Base-by-base conservation (phyloP, 2,329 filamentous ascomycete species). In the Orbilia oligospora region DNA sequence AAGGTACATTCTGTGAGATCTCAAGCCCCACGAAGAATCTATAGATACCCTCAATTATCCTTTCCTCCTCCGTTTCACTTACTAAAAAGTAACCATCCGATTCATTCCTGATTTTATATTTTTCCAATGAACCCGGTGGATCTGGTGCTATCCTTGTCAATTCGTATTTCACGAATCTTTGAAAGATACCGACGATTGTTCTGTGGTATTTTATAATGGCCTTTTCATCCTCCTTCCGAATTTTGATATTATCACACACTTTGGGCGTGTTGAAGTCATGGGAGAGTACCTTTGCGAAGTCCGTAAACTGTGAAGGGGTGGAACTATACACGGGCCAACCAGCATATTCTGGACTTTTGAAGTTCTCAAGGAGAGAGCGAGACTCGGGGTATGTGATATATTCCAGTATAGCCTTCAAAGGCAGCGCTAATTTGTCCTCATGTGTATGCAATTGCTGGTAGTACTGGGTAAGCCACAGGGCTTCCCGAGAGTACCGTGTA, bases 11-110 rank as follows among this genome's bases (percentile, higher is more conserved):
- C 18, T 55, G 6, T 2, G 24, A n/a, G 16, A 55, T 30, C 2
- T 55, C 16, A 12, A 55, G 16, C 16, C 51, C 51, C 27, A 55
- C 24, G 33, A 55, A 55, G 9, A 18, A 55, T 22, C 51, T 55
- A 18, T 55, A 55, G 3, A 55, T 0, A 0, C 51, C 51, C 16
- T 33, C 24, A 14, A 55, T 33, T 55, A 55, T 55, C 27, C 24
- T 16, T 8, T 33, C 51, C 14, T 55, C 51, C 18, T 55, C 51
- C 1, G 3, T 14, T 3, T 3, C 1, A 3, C 14, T 18, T 6
- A 18, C 24, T 18, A 55, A 33, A 16, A 33, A 55, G 14, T 55
- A 27, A 5, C 4, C 10, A 18, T 55, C 51, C 24, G 24, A 1
- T 12, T 18, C 51, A 1, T 18, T n/a, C 22, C 10, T 16, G 16